Evolutionary conservation across 495 filamentous ascomycete species (phyloP).

Genomic region (Aspergillus diversus): DNA sequence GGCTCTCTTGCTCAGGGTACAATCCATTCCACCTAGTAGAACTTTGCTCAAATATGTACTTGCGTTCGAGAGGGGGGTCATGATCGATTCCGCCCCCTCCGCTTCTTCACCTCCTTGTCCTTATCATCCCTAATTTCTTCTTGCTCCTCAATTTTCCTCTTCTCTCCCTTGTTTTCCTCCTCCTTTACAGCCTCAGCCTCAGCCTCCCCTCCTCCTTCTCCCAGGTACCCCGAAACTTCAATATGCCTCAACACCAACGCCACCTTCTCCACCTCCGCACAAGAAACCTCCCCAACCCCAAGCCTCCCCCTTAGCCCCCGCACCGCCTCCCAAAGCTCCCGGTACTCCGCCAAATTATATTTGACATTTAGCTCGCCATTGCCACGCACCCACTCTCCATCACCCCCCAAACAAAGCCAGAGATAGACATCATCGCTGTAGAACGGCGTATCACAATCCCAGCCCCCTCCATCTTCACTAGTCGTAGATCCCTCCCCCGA

Average conservation of each 20-base stretch:
- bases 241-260: slow-evolving; percentile 60
- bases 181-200: slow-evolving; percentile 5
- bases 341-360: slow-evolving; percentile 69
- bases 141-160: background rate
- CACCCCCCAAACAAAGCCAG: slow-evolving; percentile 55
- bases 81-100: background rate
- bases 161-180: background rate
- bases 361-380: slow-evolving; percentile 58
- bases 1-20: too few relatives aligned
- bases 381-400: slow-evolving; percentile 38
- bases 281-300: slow-evolving; percentile 42
- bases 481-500: slow-evolving; percentile 30
- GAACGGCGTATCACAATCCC: slow-evolving; percentile 61
- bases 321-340: slow-evolving; percentile 50
- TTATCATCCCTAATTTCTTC: background rate
- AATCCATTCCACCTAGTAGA: too few relatives aligned
- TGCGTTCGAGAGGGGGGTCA: background rate
- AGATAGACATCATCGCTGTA: slow-evolving; percentile 77
- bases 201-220: background rate
- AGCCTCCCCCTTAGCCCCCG: slow-evolving; percentile 51
- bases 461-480: background rate
- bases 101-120: background rate
- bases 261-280: slow-evolving; percentile 67
- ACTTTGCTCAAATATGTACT: too few relatives aligned
- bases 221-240: slow-evolving; percentile 30